Evolutionary conservation across 2,329 filamentous ascomycete species (phyloP), one percentile per base, ranked within the genome.

Genomic region (Furcasterigmium sp.): DNA sequence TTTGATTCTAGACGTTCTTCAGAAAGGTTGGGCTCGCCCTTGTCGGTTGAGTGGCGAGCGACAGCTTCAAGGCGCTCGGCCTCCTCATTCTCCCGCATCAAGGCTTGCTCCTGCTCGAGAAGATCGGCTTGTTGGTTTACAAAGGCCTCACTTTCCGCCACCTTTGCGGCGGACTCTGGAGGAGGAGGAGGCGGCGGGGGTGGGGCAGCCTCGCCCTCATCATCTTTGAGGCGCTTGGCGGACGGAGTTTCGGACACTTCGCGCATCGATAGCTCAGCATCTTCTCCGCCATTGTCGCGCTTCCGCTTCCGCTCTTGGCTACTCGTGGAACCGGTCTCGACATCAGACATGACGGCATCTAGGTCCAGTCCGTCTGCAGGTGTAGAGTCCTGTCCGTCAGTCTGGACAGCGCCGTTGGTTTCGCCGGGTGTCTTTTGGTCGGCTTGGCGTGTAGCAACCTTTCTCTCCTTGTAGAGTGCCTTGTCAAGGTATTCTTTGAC

Each of bases 381-480:
- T 48, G n/a, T 50, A 51, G 17, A 52, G 52, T 13, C 51, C 49
- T 18, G 45, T 46, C n/a, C n/a, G 30, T 51, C 50, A 3, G 47
- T 36, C 26, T 43, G 35, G 3, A 10, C 36, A 15, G 30, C 28
- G 6, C 23, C 30, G 46, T 51, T 19, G 32, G 40, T 34, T 23
- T 50, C 42, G 42, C 51, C 55, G 5, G 32, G 56, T 15, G 48
- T 50, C 23, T 58, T 53, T 10, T 53, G 58, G 50, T 72, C 73
- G 2, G 72, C 68, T 57, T 80, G 85, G 48, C 76, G 77, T 60
- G 81, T 80, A 51, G 91, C 82, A 49, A 82, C 76, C 48, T 75
- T 81, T 28, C 63, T 68, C 51, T 85, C 88, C 65, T 95, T 94
- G 44, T 76, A 72, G 3, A 91, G 82, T 0, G 89, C 91, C 57